Evolutionary conservation across 2,329 filamentous ascomycete genomes (phyloP).

Genomic region (Xylaria sp.): DNA sequence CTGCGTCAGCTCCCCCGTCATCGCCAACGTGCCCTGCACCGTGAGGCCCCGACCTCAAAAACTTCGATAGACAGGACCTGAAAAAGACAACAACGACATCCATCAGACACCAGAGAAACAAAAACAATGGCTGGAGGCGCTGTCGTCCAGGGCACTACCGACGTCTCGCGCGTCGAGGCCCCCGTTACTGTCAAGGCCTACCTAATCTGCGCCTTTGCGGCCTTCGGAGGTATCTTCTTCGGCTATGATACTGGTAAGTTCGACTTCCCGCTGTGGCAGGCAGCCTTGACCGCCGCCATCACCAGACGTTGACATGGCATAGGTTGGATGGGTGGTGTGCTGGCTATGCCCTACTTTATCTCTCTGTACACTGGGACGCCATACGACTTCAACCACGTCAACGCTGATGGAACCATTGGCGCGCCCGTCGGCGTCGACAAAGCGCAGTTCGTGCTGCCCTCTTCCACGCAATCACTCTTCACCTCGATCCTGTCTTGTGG

Average conservation of each 20-base stretch:
- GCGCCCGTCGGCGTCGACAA: constrained; percentile 30
- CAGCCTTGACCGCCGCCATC: neutral
- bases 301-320: constrained; percentile 6
- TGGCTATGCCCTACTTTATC: constrained; percentile 46
- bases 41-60: constrained; percentile 22
- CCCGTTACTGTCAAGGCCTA: constrained; percentile 71
- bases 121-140: constrained; percentile 38
- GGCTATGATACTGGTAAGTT: constrained; percentile 71
- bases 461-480: constrained; percentile 60
- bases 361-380: constrained; percentile 44
- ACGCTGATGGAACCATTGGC: constrained; percentile 8
- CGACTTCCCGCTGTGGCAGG: neutral
- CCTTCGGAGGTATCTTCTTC: constrained; percentile 76
- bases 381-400: constrained; percentile 34
- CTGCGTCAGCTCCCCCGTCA: constrained; percentile 19
- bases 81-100: constrained; percentile 15
- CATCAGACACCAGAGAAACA: no score
- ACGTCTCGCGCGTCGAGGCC: constrained; percentile 65
- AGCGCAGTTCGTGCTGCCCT: constrained; percentile 46
- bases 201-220: constrained; percentile 69
- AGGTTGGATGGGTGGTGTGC: constrained; percentile 57
- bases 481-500: constrained; percentile 66
- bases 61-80: constrained; percentile 15
- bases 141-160: constrained; percentile 42
- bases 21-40: constrained; percentile 23